Evolutionary conservation across 129 eudicot species (phyloP).

Genomic region (Mikania micrantha): DNA sequence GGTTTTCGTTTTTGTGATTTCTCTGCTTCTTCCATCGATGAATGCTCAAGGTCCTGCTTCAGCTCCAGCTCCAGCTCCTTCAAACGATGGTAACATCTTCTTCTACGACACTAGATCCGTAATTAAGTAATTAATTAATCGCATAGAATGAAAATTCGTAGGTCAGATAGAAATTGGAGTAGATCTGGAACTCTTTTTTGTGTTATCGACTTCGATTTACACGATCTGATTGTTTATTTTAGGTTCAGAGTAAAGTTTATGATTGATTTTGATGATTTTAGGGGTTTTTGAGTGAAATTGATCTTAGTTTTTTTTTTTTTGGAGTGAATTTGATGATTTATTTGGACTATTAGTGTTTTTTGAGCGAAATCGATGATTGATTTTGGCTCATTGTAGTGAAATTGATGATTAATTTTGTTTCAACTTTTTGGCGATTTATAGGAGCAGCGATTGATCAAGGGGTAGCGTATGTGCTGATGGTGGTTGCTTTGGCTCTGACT

Average conservation of each 20-base stretch:
- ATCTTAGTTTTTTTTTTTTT: too few species aligned
- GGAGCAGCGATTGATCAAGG: slow-evolving; percentile 75
- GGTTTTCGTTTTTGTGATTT: slow-evolving; percentile 35
- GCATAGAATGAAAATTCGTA: background rate
- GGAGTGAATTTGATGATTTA: too few species aligned
- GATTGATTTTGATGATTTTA: too few species aligned
- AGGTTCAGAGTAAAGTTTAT: too few species aligned
- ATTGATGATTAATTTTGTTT: background rate
- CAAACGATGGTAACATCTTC: slow-evolving; percentile 44
- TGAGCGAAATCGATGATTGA: background rate
- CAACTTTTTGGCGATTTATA: slow-evolving; percentile 14
- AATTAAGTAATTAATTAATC: background rate
- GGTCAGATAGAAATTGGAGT: background rate
- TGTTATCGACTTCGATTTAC: background rate
- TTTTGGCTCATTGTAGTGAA: background rate
- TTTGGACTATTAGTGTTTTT: too few species aligned
- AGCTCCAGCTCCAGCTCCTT: slow-evolving; percentile 60
- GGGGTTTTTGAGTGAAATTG: background rate
- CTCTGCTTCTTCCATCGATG: slow-evolving; percentile 45
- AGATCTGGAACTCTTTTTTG: slow-evolving; percentile 9
- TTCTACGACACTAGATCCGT: slow-evolving; percentile 19
- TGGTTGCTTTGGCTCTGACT: slow-evolving; percentile 80
- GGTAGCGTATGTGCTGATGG: slow-evolving; percentile 71
- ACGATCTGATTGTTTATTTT: too few species aligned
- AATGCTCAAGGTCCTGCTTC: slow-evolving; percentile 54